phyloP scores from a whole-genome alignment of 331 rosid genomes.

The Saraca asoca region DNA sequence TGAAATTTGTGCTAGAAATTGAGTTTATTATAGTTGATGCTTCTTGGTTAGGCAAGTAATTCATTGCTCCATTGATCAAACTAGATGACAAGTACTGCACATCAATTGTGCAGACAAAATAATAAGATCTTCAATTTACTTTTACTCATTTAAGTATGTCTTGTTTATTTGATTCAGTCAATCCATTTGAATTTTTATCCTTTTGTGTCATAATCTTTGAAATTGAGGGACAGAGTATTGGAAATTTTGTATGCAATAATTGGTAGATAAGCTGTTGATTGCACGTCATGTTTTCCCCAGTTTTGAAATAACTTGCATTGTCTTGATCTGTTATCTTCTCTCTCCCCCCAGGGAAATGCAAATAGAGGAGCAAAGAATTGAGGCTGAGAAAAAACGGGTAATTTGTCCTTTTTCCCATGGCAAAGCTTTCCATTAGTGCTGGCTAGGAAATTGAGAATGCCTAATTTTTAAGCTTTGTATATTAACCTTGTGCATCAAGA shows the following conservation, averaged over 20 bases:
- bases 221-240: background rate
- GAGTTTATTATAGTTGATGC: background rate
- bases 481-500: conserved; percentile 20
- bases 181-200: background rate
- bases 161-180: conserved; percentile 7
- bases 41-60: background rate
- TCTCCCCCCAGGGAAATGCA: conserved; percentile 76
- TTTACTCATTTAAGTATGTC: background rate
- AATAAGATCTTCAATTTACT: background rate
- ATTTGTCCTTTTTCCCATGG: conserved; percentile 17
- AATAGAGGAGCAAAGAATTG: conserved; percentile 91
- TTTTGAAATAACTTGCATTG: conserved; percentile 22
- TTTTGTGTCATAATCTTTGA: conserved; percentile 12
- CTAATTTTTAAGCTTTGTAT: background rate
- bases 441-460: conserved; percentile 17
- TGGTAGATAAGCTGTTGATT: conserved; percentile 13
- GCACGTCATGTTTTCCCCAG: background rate
- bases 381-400: conserved; percentile 92
- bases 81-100: background rate
- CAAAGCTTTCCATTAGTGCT: conserved; percentile 17
- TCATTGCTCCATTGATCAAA: conserved; percentile 1
- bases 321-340: conserved; percentile 29
- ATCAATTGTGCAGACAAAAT: conserved; percentile 1
- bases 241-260: conserved; percentile 15
- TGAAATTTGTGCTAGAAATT: background rate